A percentile compares a stretch with the other conserved stretches of the same genome.
Conservation (phyloP, 257 asterid species). For the Lycium barbarum region DNA sequence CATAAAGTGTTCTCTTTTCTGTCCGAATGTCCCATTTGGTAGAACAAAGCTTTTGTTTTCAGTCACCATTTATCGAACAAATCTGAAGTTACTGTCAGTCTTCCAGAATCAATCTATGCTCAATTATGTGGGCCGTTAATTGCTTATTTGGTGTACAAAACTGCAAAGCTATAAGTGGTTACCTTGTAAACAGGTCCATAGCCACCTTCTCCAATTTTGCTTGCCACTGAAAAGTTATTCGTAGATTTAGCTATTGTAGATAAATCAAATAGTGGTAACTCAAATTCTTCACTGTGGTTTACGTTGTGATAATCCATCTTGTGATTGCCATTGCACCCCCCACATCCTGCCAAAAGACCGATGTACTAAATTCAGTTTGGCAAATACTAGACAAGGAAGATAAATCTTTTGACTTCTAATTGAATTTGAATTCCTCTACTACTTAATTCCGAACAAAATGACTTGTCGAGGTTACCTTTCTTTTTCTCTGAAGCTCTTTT, state of each 20-base stretch:
- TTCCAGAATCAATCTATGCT: background rate
- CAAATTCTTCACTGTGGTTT: conserved; percentile 30
- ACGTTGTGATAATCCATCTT: conserved; percentile 7
- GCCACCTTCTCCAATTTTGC: conserved; percentile 45
- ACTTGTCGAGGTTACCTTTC: background rate
- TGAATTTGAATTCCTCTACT: too few relatives aligned
- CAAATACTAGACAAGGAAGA: background rate
- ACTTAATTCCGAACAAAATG: background rate
- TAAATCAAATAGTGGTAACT: conserved; percentile 42
- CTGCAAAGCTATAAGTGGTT: background rate
- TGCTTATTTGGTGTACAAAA: background rate
- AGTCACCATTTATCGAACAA: background rate
- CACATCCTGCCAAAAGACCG: conserved; percentile 14
- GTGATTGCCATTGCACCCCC: background rate
- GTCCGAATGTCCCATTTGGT: background rate
- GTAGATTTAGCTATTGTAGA: conserved; percentile 38
- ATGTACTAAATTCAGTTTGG: conserved; percentile 25
- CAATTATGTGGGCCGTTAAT: background rate
- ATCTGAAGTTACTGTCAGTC: background rate
- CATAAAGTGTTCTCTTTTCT: background rate
- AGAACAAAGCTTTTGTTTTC: background rate
- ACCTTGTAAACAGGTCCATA: conserved; percentile 50
- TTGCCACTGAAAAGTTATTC: conserved; percentile 31
- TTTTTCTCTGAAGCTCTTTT: conserved; percentile 11
- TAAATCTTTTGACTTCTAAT: background rate